Conservation (phyloP, 108 stramenopile genomes). For the Fragilaria radians region DNA sequence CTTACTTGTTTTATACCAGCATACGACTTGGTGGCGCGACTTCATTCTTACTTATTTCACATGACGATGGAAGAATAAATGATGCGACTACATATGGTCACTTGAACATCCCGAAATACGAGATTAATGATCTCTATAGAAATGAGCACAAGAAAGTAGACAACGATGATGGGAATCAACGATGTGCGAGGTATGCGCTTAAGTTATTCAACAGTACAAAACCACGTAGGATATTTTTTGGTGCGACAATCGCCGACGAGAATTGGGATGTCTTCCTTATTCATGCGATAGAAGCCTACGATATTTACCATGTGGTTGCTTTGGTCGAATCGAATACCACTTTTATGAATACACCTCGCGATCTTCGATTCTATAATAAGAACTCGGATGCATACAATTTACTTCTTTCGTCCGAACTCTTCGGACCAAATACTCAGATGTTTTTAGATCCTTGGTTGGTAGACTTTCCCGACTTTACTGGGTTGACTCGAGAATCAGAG, state of each 20-base stretch:
- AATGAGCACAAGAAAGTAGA: background rate
- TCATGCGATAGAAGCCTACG: slow-evolving; percentile 35
- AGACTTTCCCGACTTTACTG: background rate
- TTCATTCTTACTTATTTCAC: no score
- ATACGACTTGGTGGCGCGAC: no score
- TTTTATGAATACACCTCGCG: slow-evolving; percentile 17
- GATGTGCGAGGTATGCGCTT: background rate
- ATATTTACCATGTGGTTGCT: slow-evolving; percentile 34
- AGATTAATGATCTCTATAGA: background rate
- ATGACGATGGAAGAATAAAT: no score
- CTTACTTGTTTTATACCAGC: no score
- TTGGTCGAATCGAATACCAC: slow-evolving; percentile 54
- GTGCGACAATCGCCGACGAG: slow-evolving; percentile 35
- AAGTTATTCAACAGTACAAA: background rate
- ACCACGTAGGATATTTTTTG: slow-evolving; percentile 1
- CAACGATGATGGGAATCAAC: background rate
- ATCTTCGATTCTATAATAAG: slow-evolving; percentile 15
- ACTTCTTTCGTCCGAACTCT: slow-evolving; percentile 4
- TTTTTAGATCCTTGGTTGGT: background rate
- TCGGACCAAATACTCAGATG: background rate
- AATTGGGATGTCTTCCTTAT: slow-evolving; percentile 24
- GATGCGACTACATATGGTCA: no score
- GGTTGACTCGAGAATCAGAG: slow-evolving; percentile 19
- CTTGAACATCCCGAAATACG: background rate
- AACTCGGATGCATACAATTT: slow-evolving; percentile 19